Base-by-base conservation (phyloP, 495 filamentous ascomycete species). In the Xylaria castorea region DNA sequence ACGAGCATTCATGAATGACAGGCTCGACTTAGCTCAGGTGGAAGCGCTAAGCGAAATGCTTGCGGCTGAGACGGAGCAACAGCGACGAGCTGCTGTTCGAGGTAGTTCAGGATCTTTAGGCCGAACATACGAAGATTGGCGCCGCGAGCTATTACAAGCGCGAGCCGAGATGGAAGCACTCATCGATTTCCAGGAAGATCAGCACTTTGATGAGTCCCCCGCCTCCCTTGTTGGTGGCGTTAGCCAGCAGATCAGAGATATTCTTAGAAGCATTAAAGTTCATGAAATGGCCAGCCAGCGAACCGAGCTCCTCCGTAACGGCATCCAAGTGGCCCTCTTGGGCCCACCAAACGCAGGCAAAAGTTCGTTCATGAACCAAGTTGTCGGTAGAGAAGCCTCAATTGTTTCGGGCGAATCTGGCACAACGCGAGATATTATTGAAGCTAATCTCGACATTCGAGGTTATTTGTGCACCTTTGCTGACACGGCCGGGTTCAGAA, bases 171-270 rank as follows among this genome's bases (percentile, higher is more conserved):
- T 98, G 63, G 96, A 99, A 79, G 96, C 96, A 1, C 82, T 98
- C 71, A 98, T 99, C 76, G 96, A 99, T 78, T 99, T 99, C 80
- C 91, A 92, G 1, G 96, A 99, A 81, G 97, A 98, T 76, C 95
- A 98, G 81, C 91, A 97, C 83, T 98, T 99, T 74, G 95, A 98
- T 68, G 94, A 97, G 77, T 92, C 93, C 1, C 92, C 94, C 0
- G 83, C 85, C 8, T 89, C 91, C 70, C 84, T 98, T 38, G 85
- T 94, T 6, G 77, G 74, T 2, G 93, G 89, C 40, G 93, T 97
- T 34, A 87, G 89, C 27, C 75, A 68, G 16, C 88, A 93, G 74
- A 89, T 97, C 12, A 74, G 78, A 18, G 78, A 75, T 4, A 86
- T 99, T 61, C 81, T 85, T 64, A 75, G 80, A 50, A 88, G 89